Percentiles rank a stretch among this genome's conserved stretches.
Evolutionary conservation across 768 basidiomycete genomes (phyloP).

Genomic region (Gloeophyllum trabeum): DNA sequence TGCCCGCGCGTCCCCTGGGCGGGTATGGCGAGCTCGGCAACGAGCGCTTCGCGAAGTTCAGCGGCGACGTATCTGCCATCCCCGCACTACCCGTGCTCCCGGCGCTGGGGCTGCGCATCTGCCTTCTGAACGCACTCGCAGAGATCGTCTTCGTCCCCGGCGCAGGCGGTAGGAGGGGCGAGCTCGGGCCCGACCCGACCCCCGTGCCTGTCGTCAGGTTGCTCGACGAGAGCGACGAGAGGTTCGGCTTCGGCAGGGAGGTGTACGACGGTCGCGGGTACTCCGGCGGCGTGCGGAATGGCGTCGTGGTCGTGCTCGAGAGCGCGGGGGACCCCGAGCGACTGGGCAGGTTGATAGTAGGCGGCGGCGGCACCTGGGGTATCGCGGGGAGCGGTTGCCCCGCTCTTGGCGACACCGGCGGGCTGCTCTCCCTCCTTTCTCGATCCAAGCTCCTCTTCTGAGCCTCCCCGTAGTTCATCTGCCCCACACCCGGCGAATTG

Average conservation of each 20-base stretch:
- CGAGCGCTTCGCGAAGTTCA: constrained; percentile 36
- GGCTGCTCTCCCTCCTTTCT: background rate
- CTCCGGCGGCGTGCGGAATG: constrained; percentile 37
- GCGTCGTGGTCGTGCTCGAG: constrained; percentile 9
- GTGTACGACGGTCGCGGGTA: constrained; percentile 19
- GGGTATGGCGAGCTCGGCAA: constrained; percentile 32
- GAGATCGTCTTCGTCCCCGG: constrained; percentile 47
- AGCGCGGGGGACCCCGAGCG: constrained; percentile 11
- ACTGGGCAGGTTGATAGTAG: constrained; percentile 5
- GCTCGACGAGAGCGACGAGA: too few relatives aligned
- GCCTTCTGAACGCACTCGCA: constrained; percentile 64
- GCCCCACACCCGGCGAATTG: constrained; percentile 13
- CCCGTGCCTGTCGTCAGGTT: constrained; percentile 14
- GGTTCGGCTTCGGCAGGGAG: constrained; percentile 8
- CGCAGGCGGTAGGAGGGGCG: constrained; percentile 17
- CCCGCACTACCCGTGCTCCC: too few relatives aligned
- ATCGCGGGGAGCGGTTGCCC: background rate
- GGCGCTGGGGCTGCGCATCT: too few relatives aligned
- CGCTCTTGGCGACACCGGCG: background rate
- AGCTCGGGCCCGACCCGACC: constrained; percentile 9
- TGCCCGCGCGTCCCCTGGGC: too few relatives aligned
- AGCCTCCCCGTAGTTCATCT: background rate
- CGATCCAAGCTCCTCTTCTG: background rate
- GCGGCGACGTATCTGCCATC: constrained; percentile 33
- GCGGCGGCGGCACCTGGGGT: constrained; percentile 1